Conservation (phyloP, 768 basidiomycete genomes). For the Boletus sensibilis region DNA sequence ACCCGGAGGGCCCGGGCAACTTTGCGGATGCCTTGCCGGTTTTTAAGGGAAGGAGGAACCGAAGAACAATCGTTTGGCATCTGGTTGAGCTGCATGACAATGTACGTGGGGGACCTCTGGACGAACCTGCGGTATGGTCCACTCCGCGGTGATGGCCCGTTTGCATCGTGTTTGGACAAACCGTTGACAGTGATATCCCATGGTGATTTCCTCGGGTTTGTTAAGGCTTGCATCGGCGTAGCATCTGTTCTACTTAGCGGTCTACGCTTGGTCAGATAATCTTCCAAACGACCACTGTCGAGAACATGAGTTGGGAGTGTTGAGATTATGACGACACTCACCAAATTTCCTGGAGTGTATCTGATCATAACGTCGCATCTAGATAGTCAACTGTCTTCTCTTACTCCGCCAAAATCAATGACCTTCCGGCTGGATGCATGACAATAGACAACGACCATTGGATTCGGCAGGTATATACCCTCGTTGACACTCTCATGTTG, state of each 20-base stretch:
- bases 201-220: constrained; percentile 60
- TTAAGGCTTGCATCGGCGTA: constrained; percentile 67
- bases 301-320: constrained; percentile 58
- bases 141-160: constrained; percentile 26
- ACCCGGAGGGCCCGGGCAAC: constrained; percentile 46
- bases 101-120: constrained; percentile 53
- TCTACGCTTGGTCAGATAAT: constrained; percentile 81
- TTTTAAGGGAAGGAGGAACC: constrained; percentile 58
- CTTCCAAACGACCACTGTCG: constrained; percentile 62
- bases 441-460: constrained; percentile 59
- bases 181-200: constrained; percentile 37
- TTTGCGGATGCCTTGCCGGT: constrained; percentile 47
- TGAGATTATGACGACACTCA: constrained; percentile 38
- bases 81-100: constrained; percentile 68
- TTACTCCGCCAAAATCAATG: constrained; percentile 70
- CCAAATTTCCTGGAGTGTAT: constrained; percentile 8
- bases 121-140: constrained; percentile 17
- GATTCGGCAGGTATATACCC: constrained; percentile 50
- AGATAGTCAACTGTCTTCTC: constrained; percentile 73
- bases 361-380: constrained; percentile 29
- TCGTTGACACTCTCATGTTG: constrained; percentile 58
- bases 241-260: constrained; percentile 63
- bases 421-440: constrained; percentile 70
- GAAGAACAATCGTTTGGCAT: constrained; percentile 71
- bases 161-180: constrained; percentile 40